Evolutionary conservation across 2,329 filamentous ascomycete species (phyloP).

Genomic region (Akanthomyces lecanii): DNA sequence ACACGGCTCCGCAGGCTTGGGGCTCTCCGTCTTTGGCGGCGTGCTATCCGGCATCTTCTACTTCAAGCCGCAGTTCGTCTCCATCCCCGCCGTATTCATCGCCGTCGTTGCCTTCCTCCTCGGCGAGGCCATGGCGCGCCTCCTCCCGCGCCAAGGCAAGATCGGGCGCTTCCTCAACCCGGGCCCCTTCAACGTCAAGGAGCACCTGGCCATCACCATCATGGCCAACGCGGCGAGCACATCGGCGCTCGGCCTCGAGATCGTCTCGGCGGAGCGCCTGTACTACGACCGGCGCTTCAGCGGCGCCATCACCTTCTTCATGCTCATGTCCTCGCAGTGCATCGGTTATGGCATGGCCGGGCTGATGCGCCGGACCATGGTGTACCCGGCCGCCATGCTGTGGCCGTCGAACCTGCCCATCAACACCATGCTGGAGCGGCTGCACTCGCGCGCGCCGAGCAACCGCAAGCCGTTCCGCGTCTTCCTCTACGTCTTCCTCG

Average conservation of each 20-base stretch:
- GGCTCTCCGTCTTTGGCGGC: constrained; percentile 13
- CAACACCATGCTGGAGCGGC: constrained; percentile 27
- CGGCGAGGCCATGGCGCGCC: constrained; percentile 5
- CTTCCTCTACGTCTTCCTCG: constrained; percentile 37
- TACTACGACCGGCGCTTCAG: constrained; percentile 41
- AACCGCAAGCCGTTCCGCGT: constrained; percentile 36
- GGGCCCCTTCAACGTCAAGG: constrained; percentile 26
- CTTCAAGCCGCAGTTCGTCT: constrained; percentile 15
- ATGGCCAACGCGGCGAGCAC: constrained; percentile 41
- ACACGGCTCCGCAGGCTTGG: not conserved
- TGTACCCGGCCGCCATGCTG: constrained; percentile 45
- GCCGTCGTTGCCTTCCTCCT: constrained; percentile 12
- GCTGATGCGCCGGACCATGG: constrained; percentile 40
- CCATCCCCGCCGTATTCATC: constrained; percentile 14
- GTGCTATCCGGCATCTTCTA: constrained; percentile 12
- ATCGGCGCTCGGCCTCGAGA: constrained; percentile 31
- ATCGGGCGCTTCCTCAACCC: constrained; percentile 26
- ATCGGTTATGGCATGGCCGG: constrained; percentile 48
- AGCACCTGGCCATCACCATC: constrained; percentile 34
- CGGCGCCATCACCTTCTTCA: constrained; percentile 38
- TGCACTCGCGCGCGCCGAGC: constrained; percentile 28
- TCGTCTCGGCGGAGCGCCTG: constrained; percentile 42
- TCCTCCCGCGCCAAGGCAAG: not conserved
- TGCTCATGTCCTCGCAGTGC: constrained; percentile 44
- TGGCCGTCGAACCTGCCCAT: constrained; percentile 28